A percentile compares a stretch with the other conserved stretches of the same genome.
phyloP scores from a whole-genome alignment of 2,329 filamentous ascomycete species.

The Colletotrichum tofieldiae region DNA sequence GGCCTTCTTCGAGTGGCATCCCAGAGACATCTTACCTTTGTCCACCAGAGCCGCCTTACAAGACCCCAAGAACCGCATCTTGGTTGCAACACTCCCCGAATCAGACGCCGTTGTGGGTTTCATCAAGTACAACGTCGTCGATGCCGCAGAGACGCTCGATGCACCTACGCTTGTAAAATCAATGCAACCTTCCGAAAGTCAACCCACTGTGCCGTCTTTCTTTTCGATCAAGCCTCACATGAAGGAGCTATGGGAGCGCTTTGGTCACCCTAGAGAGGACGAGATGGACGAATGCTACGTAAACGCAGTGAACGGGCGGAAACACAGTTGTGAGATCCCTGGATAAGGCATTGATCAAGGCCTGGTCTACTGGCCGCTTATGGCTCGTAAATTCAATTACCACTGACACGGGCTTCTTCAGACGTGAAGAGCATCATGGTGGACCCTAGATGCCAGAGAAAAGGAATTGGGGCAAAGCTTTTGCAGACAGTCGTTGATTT shows the following conservation, averaged over 20 bases:
- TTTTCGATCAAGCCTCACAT: slow-evolving; percentile 42
- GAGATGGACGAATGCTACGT: slow-evolving; percentile 46
- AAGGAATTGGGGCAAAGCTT: slow-evolving; percentile 42
- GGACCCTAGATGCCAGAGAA: slow-evolving; percentile 45
- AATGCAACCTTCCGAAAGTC: background rate
- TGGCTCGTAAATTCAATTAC: background rate
- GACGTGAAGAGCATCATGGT: slow-evolving; percentile 47
- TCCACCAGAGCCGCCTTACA: slow-evolving; percentile 30
- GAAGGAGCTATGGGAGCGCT: slow-evolving; percentile 46
- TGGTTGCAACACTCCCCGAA: slow-evolving; percentile 30
- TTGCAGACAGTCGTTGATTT: slow-evolving; percentile 32
- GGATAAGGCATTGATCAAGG: slow-evolving; percentile 7
- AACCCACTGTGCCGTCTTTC: slow-evolving; percentile 24
- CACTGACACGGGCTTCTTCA: slow-evolving; percentile 19
- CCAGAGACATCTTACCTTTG: slow-evolving; percentile 32
- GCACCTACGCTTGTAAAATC: background rate
- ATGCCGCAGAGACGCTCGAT: slow-evolving; percentile 13
- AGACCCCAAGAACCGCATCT: slow-evolving; percentile 25
- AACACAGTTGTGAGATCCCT: slow-evolving; percentile 43
- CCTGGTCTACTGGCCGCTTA: background rate
- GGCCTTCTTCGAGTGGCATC: slow-evolving; percentile 42
- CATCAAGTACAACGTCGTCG: slow-evolving; percentile 36
- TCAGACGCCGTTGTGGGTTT: slow-evolving; percentile 39
- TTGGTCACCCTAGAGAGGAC: slow-evolving; percentile 37
- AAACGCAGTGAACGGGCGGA: slow-evolving; percentile 38